phyloP scores from a whole-genome alignment of 768 basidiomycete genomes.

The Serendipita indica region DNA sequence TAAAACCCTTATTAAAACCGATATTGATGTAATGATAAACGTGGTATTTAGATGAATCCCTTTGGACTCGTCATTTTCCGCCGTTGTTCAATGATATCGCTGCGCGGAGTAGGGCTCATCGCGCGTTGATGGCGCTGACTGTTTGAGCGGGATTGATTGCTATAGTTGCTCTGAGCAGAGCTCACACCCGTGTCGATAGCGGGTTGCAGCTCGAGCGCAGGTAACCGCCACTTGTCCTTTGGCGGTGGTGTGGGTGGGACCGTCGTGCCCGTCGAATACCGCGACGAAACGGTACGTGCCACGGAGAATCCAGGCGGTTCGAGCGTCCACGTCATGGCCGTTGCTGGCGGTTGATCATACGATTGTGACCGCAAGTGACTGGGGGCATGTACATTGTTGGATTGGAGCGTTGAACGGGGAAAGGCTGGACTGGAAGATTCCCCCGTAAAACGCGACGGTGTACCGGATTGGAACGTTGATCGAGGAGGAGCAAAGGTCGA shows the following conservation, averaged over 20 bases:
- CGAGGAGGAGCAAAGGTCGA: not conserved
- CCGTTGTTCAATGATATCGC: too few relatives aligned
- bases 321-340: too few relatives aligned
- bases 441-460: not conserved
- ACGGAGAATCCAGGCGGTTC: too few relatives aligned
- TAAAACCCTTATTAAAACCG: too few relatives aligned
- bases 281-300: not conserved
- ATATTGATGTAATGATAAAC: too few relatives aligned
- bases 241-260: conserved; percentile 4
- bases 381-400: not conserved
- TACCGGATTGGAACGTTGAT: not conserved
- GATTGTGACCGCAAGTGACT: not conserved
- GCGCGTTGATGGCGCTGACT: too few relatives aligned
- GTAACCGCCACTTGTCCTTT: conserved; percentile 1
- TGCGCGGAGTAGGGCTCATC: too few relatives aligned
- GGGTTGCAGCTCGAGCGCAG: not conserved
- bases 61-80: too few relatives aligned
- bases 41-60: too few relatives aligned
- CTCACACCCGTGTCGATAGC: not conserved
- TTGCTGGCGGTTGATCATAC: not conserved
- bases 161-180: too few relatives aligned
- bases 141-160: too few relatives aligned
- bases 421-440: not conserved
- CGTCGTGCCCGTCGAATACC: conserved; percentile 7
- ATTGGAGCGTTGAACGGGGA: not conserved